Evolutionary conservation across 495 filamentous ascomycete species (phyloP).

Genomic region (Lepraria neglecta): DNA sequence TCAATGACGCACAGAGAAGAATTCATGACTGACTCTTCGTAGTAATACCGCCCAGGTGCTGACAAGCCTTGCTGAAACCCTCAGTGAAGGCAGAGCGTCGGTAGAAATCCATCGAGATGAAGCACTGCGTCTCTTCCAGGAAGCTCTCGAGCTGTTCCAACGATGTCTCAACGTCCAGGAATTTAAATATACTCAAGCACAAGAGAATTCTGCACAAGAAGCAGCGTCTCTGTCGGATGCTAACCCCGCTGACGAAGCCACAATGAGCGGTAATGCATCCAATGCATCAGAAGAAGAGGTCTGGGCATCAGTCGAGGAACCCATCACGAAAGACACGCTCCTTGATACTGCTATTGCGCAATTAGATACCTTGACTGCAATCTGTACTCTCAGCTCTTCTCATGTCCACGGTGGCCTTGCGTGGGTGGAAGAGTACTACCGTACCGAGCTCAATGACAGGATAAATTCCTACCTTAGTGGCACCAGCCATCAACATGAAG

Average conservation of each 20-base stretch:
- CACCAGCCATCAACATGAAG: constrained; percentile 45
- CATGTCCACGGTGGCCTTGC: constrained; percentile 38
- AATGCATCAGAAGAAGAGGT: constrained; percentile 44
- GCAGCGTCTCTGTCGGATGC: constrained; percentile 11
- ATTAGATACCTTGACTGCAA: constrained; percentile 49
- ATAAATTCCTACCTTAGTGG: constrained; percentile 42
- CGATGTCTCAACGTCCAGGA: constrained; percentile 56
- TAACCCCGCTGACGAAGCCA: constrained; percentile 20
- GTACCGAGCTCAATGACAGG: constrained; percentile 41
- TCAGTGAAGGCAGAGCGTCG: constrained; percentile 44
- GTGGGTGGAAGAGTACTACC: constrained; percentile 52
- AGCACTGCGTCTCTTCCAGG: constrained; percentile 48
- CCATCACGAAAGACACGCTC: constrained; percentile 54
- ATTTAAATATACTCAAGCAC: constrained; percentile 47
- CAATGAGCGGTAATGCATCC: constrained; percentile 15
- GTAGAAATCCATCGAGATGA: constrained; percentile 38
- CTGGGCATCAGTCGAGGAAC: constrained; percentile 57
- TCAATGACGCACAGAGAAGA: background rate
- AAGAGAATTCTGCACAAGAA: constrained; percentile 36
- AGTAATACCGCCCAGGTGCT: constrained; percentile 62
- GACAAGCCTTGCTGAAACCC: constrained; percentile 54
- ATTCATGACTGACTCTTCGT: background rate
- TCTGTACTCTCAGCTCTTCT: constrained; percentile 49
- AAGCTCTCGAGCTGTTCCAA: constrained; percentile 58
- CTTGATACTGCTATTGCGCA: constrained; percentile 60